Base-by-base conservation (phyloP, 305 asterid genomes). In the Fraxinus angustifolia region DNA sequence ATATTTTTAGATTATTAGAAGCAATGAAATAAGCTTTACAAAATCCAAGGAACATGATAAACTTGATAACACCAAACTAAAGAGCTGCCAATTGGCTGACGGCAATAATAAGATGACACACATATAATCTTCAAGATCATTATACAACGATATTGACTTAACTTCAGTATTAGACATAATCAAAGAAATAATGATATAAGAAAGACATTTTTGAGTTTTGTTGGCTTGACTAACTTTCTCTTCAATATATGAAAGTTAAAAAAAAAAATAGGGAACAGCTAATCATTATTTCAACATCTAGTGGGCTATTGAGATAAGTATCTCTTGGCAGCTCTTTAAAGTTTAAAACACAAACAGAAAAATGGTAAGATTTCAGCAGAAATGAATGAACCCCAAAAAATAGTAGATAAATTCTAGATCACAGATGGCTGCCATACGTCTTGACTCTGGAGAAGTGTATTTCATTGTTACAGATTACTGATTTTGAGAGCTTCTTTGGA, bases 1-100 rank as follows among this genome's bases (percentile, higher is more conserved):
- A 67, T 71, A 26, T 36, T 74, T 77, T 65, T 36, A 83, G 70
- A 45, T 71, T 40, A 60, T 21, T 73, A 80, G 50, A 80, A 72
- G 82, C 30, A 28, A 58, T 53, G 58, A 53, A n/a, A 30, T 10
- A 60, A 76, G 56, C 71, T 58, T 48, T 7, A 19, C 68, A 19
- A 53, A 11, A 30, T 58, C 30, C 56, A 74, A 17, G 30, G 16
- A 35, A 56, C 45, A 33, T 53, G 50, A 71, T 38, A 82, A 78
- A 38, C 53, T 75, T 77, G 65, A 40, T 35, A 42, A 77, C 48
- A 4, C 31, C 36, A 35, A 34, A 67, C 16, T 72, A 73, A 19
- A 72, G 58, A 12, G 45, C 70, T 34, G 23, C 8, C 48, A 33
- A 11, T 56, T 73, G 31, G 42, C 16, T 7, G 28, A 58, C 2